Evolutionary conservation across 1,284 basidiomycete genomes (phyloP), one percentile per base, ranked within the genome.

Genomic region (Naganishia sp.): DNA sequence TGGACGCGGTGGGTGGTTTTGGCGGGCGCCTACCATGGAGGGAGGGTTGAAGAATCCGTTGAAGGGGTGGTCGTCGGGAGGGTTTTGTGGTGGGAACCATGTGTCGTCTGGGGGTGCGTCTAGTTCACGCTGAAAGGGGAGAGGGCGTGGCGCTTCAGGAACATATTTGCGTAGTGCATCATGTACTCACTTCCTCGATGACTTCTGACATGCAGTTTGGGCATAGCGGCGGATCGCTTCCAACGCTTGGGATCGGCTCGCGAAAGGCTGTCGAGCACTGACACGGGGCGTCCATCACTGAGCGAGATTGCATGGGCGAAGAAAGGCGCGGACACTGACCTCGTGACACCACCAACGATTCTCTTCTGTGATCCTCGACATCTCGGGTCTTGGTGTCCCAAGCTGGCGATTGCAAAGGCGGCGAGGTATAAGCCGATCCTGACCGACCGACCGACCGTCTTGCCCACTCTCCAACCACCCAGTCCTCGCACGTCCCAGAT

Each of bases 101-200:
- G 50, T 18, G 13, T 54, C 61, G 31, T 46, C 58, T 43, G 50
- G 13, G 25, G 42, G 21, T 21, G 50, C 60, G 45, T 52, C 58
- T 13, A 54, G 49, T 3, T 67, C 66, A 13, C 61, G n/a, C 66
- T 63, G 28, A 28, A 28, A 45, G 39, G 21, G 25, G 18, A 0
- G 31, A 35, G 10, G 32, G 35, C 25, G 51, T 32, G 17, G 10
- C 3, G 6, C 2, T 15, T 46, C 18, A n/a, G n/a, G n/a, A n/a
- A n/a, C n/a, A n/a, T n/a, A n/a, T n/a, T n/a, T n/a, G n/a, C n/a
- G n/a, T n/a, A n/a, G n/a, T n/a, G n/a, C n/a, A n/a, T n/a, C n/a
- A n/a, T n/a, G n/a, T n/a, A n/a, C 51, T 58, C 41, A 64, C 67
- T 43, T 63, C 60, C 31, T 63, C 67, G 13, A 68, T 65, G 32